Base-by-base conservation (phyloP, 805 yeast genomes). In the Kodamaea jinghongensis region DNA sequence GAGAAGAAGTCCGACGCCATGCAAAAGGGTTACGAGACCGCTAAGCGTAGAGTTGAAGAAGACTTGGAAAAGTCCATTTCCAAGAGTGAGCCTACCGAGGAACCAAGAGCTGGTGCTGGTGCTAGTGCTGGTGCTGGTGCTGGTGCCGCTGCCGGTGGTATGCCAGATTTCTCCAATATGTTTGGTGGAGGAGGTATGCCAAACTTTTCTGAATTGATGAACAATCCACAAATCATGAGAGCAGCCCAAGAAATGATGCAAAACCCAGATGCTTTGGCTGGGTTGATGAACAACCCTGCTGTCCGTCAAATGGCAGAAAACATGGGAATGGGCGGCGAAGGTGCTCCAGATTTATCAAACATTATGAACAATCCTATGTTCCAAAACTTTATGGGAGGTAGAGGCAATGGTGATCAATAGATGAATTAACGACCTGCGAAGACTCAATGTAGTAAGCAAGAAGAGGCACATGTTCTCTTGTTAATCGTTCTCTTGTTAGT, bases 1-100 rank as follows among this genome's bases (percentile, higher is more conserved):
- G 85, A 79, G 32, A 66, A 70, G 17, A 88, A 91, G 34, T 78
- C 90, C 6, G 96, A 85, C 29, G 90, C 93, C 12, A 91, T 91
- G 96, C 78, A 76, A 63, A 82, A 83, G 58, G 99, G 96, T 39
- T 89, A 80, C 60, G 96, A 91, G 62, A 86, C 96, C 26, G 97
- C 97, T 16, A 86, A 87, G 70, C 78, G 78, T 63, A 82, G 90
- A 60, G 87, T 86, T 28, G 88, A 85, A 54, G 90, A 83, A 56
- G 86, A 87, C 40, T 65, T 82, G 48, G 79, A 73, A 50, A 60
- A 48, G 38, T 54, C 64, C 3, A 57, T 67, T 33, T 49, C 66
- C 29, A 47, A 40, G 45, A 51, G 70, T 16, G 52, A 38, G n/a
- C 56, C 54, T 10, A 29, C 50, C 11, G 45, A 47, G 7, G n/a